phyloP scores from a whole-genome alignment of 169 alveolate genomes.

The Perkinsus chesapeaki region DNA sequence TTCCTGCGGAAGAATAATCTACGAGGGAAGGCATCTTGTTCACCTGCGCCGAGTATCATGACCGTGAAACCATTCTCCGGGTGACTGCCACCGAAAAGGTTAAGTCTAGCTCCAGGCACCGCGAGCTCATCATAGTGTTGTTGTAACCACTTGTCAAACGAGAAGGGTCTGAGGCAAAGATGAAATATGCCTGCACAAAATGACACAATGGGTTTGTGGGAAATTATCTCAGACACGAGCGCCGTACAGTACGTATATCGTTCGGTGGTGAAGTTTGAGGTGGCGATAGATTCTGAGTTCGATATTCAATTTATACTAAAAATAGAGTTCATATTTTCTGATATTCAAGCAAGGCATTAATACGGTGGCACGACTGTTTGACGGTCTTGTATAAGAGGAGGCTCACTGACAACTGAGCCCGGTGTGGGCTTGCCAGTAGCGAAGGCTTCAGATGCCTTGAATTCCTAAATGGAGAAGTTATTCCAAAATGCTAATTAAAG shows the following conservation, averaged over 20 bases:
- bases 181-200: too few species aligned
- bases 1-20: background rate
- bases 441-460: background rate
- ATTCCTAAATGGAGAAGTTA: background rate
- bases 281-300: too few species aligned
- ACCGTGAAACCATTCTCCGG: slow-evolving; percentile 9
- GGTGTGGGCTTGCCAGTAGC: background rate
- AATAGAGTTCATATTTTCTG: too few species aligned
- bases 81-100: slow-evolving; percentile 5
- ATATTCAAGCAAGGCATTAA: background rate
- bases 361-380: background rate
- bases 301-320: too few species aligned
- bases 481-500: background rate
- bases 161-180: background rate
- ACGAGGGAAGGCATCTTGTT: background rate
- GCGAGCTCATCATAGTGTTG: background rate
- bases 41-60: background rate
- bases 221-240: too few species aligned
- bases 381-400: background rate
- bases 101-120: background rate
- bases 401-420: background rate
- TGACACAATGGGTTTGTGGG: too few species aligned
- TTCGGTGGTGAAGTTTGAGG: too few species aligned
- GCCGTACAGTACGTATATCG: too few species aligned
- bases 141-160: background rate